A percentile compares a stretch with the other conserved stretches of the same genome.
Evolutionary conservation across 2,329 filamentous ascomycete genomes (phyloP).

Genomic region (Lomentospora prolificans): DNA sequence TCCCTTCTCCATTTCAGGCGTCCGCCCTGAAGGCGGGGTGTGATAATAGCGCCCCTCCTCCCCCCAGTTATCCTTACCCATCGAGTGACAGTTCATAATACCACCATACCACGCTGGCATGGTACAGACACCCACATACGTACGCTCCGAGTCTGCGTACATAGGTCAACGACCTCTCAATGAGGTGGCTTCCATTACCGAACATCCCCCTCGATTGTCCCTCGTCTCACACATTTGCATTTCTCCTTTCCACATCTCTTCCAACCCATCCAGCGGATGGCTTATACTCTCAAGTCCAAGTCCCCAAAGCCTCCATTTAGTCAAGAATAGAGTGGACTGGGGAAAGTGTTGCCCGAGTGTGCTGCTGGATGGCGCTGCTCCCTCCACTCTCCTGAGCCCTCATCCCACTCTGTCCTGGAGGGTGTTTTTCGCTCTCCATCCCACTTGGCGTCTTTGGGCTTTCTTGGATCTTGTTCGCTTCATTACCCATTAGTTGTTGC

Average conservation of each 20-base stretch:
- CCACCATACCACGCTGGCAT: not conserved
- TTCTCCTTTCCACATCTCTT: not conserved
- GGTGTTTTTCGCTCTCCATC: not conserved
- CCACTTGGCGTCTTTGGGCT: conserved; percentile 1
- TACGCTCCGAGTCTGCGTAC: not conserved
- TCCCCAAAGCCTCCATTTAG: not conserved
- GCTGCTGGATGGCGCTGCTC: not conserved
- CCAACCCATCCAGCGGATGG: not conserved
- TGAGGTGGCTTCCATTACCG: not conserved
- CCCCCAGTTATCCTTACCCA: not conserved
- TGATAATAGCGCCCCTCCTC: conserved; percentile 1
- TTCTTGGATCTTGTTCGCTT: not conserved
- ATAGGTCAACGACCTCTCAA: not conserved
- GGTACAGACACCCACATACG: not conserved
- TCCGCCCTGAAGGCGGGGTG: not conserved
- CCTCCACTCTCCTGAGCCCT: not conserved
- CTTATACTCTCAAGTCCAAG: not conserved
- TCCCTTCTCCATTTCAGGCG: conserved; percentile 1
- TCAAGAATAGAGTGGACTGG: not conserved
- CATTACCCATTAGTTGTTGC: not conserved
- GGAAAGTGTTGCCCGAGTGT: not conserved
- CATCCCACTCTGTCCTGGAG: not conserved
- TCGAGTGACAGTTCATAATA: conserved; percentile 3
- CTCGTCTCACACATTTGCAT: not conserved
- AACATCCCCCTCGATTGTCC: not conserved